Evolutionary conservation across 1,284 basidiomycete genomes (phyloP).

Genomic region (Trichosporon ovoides): DNA sequence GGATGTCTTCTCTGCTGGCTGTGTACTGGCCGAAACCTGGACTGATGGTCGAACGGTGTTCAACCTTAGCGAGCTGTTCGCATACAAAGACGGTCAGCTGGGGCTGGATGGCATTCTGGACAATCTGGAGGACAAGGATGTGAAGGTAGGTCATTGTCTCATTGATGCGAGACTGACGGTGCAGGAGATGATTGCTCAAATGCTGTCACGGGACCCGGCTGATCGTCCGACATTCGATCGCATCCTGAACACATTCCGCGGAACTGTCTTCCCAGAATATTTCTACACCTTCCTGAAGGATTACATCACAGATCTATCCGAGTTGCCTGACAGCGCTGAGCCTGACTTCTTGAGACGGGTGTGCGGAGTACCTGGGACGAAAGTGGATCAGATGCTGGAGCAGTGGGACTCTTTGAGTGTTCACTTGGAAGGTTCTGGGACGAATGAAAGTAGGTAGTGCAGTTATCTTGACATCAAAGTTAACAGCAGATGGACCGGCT

Average conservation of each 20-base stretch:
- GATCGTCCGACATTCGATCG: conserved; percentile 76
- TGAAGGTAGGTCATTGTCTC: conserved; percentile 62
- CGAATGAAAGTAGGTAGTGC: conserved; percentile 33
- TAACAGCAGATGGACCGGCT: conserved; percentile 64
- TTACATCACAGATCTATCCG: conserved; percentile 71
- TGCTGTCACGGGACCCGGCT: conserved; percentile 77
- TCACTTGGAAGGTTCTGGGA: conserved; percentile 30
- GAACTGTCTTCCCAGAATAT: conserved; percentile 76
- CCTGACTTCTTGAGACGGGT: conserved; percentile 27
- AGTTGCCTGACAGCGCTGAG: conserved; percentile 50
- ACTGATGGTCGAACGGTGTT: conserved; percentile 91
- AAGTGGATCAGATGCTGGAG: conserved; percentile 40
- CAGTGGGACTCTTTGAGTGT: conserved; percentile 45
- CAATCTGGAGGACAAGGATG: conserved; percentile 71
- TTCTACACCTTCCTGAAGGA: conserved; percentile 93
- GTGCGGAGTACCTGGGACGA: conserved; percentile 28
- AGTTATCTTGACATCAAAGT: conserved; percentile 9
- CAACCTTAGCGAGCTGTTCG: conserved; percentile 91
- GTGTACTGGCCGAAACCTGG: conserved; percentile 94
- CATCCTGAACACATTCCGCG: conserved; percentile 71
- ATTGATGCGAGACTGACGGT: conserved; percentile 19
- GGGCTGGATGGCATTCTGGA: conserved; percentile 68
- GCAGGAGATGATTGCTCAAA: conserved; percentile 77
- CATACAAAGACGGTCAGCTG: conserved; percentile 81
- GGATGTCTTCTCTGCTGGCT: conserved; percentile 96